Percentiles rank a stretch among this genome's conserved stretches.
Evolutionary conservation across 2,329 filamentous ascomycete species (phyloP).

Genomic region (Neofusicoccum ribis): DNA sequence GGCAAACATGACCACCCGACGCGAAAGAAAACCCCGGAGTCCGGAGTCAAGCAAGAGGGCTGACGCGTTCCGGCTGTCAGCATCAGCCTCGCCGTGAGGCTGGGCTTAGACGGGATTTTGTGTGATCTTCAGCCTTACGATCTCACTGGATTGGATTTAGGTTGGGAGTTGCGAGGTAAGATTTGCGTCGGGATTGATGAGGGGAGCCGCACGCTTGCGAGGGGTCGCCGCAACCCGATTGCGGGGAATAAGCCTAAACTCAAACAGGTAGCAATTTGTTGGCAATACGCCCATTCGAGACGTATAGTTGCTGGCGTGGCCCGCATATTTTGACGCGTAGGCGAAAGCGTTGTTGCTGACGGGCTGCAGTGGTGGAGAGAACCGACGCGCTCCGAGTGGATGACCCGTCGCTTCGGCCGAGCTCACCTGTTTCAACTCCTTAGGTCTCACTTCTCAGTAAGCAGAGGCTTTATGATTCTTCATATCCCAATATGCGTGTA

Average conservation of each 20-base stretch:
- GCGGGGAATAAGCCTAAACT: constrained; percentile 1
- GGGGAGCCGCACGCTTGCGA: constrained; percentile 8
- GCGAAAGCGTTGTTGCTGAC: background rate
- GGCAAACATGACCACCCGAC: background rate
- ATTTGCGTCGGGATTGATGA: constrained; percentile 14
- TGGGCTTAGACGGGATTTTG: background rate
- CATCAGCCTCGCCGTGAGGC: constrained; percentile 12
- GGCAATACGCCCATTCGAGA: background rate
- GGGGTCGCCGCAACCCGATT: background rate
- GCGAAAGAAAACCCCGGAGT: background rate
- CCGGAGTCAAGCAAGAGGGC: background rate
- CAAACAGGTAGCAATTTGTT: background rate
- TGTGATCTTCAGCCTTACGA: constrained; percentile 18
- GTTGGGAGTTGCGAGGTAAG: background rate
- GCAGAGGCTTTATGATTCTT: background rate
- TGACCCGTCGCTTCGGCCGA: constrained; percentile 12
- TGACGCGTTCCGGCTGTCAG: constrained; percentile 18
- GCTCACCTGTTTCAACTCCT: background rate
- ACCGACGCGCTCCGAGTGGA: constrained; percentile 5
- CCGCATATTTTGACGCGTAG: constrained; percentile 7
- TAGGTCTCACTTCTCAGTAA: constrained; percentile 4
- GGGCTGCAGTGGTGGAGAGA: constrained; percentile 7
- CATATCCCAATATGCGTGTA: background rate
- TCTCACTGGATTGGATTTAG: constrained; percentile 8
- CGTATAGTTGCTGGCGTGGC: constrained; percentile 3